Conservation (phyloP, 2,329 filamentous ascomycete genomes). For the Clarireedia monteithiana region DNA sequence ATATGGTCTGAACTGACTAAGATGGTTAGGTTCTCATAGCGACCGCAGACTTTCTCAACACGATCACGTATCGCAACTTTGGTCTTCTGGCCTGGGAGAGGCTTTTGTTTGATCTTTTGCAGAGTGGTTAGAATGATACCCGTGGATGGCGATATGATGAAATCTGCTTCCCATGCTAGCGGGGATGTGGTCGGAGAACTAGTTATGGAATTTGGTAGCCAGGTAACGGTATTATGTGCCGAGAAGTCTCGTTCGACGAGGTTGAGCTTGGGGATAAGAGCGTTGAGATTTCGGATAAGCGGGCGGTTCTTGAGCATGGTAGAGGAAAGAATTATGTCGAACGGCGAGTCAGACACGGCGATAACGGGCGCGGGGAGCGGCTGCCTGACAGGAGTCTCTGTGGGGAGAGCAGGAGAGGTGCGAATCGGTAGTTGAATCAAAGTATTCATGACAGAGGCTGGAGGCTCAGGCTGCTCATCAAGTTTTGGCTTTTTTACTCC, state of each 20-base stretch:
- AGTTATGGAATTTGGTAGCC: conserved; percentile 29
- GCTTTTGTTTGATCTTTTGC: conserved; percentile 63
- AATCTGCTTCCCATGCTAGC: conserved; percentile 56
- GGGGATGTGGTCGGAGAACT: conserved; percentile 33
- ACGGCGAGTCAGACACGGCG: conserved; percentile 16
- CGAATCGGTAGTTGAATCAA: conserved; percentile 7
- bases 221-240: conserved; percentile 30
- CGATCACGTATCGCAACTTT: conserved; percentile 45
- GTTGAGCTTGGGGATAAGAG: conserved; percentile 39
- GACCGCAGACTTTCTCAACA: conserved; percentile 42
- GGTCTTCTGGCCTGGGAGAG: conserved; percentile 52
- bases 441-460: neutral
- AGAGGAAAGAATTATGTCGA: conserved; percentile 45
- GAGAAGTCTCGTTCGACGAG: conserved; percentile 55
- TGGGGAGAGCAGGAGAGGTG: conserved; percentile 10
- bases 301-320: conserved; percentile 35
- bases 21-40: conserved; percentile 62
- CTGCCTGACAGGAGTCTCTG: neutral
- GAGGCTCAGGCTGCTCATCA: conserved; percentile 6
- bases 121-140: conserved; percentile 66
- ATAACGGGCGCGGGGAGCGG: conserved; percentile 16
- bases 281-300: conserved; percentile 43
- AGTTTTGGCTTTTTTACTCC: conserved; percentile 31
- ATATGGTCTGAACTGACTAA: conserved; percentile 52
- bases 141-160: conserved; percentile 60